Evolutionary conservation across 2,329 filamentous ascomycete species (phyloP).

Genomic region (Phialocephala subalpina): DNA sequence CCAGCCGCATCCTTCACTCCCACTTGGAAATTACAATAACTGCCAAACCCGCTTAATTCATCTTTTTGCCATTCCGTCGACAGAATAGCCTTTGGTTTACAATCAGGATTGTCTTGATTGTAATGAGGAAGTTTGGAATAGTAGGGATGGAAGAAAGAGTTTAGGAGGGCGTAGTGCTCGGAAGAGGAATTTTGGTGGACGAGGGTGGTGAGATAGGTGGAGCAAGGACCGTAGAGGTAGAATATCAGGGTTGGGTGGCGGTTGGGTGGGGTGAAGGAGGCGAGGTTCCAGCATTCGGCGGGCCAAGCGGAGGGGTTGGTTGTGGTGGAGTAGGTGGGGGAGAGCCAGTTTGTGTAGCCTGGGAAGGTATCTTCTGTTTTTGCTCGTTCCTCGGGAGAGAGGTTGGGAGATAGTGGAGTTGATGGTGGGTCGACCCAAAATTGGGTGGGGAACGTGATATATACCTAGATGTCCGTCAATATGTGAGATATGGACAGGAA

Average conservation of each 20-base stretch:
- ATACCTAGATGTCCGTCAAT: constrained; percentile 35
- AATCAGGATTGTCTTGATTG: constrained; percentile 44
- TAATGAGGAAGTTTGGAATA: constrained; percentile 69
- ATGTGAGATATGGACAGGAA: background rate
- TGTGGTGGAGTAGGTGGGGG: constrained; percentile 60
- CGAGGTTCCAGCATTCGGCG: constrained; percentile 70
- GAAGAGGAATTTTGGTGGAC: constrained; percentile 17
- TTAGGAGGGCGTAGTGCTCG: constrained; percentile 42
- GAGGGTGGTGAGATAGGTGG: constrained; percentile 42
- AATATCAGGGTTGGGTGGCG: constrained; percentile 72
- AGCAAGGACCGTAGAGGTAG: constrained; percentile 61
- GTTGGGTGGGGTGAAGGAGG: constrained; percentile 57
- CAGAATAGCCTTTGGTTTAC: constrained; percentile 61
- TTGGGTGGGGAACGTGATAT: constrained; percentile 64
- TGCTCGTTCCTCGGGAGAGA: constrained; percentile 14
- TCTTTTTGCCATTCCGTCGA: constrained; percentile 73
- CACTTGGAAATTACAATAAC: constrained; percentile 74
- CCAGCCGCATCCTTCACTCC: constrained; percentile 63
- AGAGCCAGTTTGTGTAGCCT: constrained; percentile 67
- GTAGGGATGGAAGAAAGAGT: constrained; percentile 67
- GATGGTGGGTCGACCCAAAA: constrained; percentile 58
- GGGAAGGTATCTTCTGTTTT: constrained; percentile 31
- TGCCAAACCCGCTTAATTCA: constrained; percentile 70
- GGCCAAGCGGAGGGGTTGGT: constrained; percentile 62
- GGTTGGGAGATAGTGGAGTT: background rate